Conservation (phyloP, 345 rosid species). For the Syzygium jambos region DNA sequence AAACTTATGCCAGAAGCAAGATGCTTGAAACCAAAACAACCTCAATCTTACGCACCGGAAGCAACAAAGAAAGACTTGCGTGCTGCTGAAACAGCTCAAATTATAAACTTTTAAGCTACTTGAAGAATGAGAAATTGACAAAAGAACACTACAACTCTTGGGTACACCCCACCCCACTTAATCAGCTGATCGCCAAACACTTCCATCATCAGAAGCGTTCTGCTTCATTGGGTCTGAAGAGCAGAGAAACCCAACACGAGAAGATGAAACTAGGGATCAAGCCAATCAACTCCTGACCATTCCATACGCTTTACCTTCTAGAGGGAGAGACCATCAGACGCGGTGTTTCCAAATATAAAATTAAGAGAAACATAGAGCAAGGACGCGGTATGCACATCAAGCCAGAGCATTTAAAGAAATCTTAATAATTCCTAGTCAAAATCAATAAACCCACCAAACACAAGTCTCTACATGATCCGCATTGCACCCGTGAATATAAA, state of each 20-base stretch:
- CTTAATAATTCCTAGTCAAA: background rate
- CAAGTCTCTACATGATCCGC: background rate
- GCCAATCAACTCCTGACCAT: background rate
- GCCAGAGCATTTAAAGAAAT: background rate
- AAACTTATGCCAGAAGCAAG: background rate
- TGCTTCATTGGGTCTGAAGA: background rate
- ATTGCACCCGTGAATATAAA: background rate
- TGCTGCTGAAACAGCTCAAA: background rate
- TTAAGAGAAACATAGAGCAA: background rate
- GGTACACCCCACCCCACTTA: background rate
- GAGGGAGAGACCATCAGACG: background rate
- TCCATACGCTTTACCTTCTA: background rate
- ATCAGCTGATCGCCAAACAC: background rate
- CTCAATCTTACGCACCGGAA: accelerated
- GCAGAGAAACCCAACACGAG: background rate
- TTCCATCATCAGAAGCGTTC: background rate
- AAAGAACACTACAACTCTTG: background rate
- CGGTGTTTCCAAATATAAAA: background rate
- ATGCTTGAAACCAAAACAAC: background rate
- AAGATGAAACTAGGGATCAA: background rate
- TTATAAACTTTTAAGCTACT: background rate
- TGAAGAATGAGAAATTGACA: background rate
- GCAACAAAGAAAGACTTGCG: background rate
- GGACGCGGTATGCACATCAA: background rate
- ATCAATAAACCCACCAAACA: background rate